Evolutionary conservation across 352 stramenopile species (phyloP).

Genomic region (Globisporangium middletonii): DNA sequence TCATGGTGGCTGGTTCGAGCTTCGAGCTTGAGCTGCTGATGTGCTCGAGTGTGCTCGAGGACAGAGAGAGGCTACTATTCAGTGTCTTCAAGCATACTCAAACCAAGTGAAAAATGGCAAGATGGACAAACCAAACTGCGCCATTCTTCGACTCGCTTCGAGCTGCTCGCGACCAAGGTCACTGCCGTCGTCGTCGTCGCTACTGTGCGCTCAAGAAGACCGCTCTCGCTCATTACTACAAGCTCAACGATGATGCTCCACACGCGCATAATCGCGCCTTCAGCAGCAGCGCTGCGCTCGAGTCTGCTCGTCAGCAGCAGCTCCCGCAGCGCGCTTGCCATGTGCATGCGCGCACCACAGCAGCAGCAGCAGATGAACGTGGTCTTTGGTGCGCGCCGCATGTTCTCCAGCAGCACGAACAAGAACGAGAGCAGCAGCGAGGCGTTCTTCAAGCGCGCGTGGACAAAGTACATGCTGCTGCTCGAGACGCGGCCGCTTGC

Average conservation of each 20-base stretch:
- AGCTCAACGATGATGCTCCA: background rate
- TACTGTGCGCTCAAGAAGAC: background rate
- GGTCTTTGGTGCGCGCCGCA: background rate
- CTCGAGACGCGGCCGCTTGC: constrained; percentile 48
- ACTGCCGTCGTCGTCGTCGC: too few species aligned
- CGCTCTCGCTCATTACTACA: background rate
- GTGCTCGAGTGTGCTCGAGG: background rate
- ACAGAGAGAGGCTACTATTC: background rate
- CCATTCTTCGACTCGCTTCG: background rate
- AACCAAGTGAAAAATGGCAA: background rate
- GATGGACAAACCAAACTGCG: background rate
- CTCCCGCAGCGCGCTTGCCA: background rate
- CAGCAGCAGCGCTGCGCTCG: background rate
- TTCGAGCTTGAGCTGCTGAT: too few species aligned
- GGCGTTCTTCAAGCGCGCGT: constrained; percentile 23
- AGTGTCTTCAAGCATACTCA: background rate
- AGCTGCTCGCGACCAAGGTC: background rate
- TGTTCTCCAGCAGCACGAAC: background rate
- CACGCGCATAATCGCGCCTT: background rate
- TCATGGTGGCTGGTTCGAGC: too few species aligned
- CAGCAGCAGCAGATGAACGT: background rate
- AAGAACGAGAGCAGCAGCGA: background rate
- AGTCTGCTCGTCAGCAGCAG: background rate
- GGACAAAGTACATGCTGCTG: constrained; percentile 46
- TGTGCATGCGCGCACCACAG: background rate